Percentiles rank a stretch among this genome's conserved stretches.
These are phyloP conservation scores for Nicotiana attenuata DNA, from an alignment of 257 asterid genomes.

Conservation along the genomic window DNA sequence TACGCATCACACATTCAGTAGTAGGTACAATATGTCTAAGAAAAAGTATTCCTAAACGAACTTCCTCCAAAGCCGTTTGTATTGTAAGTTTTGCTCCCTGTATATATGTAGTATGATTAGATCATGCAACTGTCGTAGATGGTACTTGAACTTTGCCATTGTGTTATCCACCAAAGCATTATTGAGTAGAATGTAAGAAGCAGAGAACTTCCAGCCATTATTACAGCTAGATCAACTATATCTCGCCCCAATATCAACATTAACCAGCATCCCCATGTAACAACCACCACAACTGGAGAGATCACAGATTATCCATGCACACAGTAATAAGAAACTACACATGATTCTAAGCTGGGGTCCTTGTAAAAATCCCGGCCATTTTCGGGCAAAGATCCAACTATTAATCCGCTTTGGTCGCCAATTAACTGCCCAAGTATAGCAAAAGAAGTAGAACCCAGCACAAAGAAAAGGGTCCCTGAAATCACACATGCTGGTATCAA, in stretches of 20 bases:
- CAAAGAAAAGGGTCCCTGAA: constrained; percentile 75
- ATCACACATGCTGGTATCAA: constrained; percentile 79
- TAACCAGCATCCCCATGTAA: constrained; percentile 93
- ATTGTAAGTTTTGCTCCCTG: too few relatives aligned
- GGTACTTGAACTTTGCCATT: constrained; percentile 99
- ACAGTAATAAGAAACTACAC: constrained; percentile 64
- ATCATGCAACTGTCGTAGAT: too few relatives aligned
- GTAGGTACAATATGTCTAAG: too few relatives aligned
- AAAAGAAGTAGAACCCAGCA: constrained; percentile 77
- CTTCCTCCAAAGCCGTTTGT: too few relatives aligned
- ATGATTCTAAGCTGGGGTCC: constrained; percentile 87
- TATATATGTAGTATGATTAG: too few relatives aligned
- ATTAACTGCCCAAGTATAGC: constrained; percentile 93
- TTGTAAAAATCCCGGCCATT: constrained; percentile 79
- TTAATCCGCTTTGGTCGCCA: constrained; percentile 99
- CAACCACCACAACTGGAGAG: constrained; percentile 77
- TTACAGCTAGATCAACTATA: constrained; percentile 86
- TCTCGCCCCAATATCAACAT: constrained; percentile 88
- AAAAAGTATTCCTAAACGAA: too few relatives aligned
- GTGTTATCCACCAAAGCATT: constrained; percentile 99
- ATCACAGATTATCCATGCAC: constrained; percentile 77
- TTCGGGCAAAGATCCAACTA: constrained; percentile 96
- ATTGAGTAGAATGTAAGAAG: constrained; percentile 87
- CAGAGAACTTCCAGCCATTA: constrained; percentile 97
- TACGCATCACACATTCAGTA: too few relatives aligned